phyloP scores from a whole-genome alignment of 2,329 filamentous ascomycete genomes.

The Emergomyces pasteurianus region DNA sequence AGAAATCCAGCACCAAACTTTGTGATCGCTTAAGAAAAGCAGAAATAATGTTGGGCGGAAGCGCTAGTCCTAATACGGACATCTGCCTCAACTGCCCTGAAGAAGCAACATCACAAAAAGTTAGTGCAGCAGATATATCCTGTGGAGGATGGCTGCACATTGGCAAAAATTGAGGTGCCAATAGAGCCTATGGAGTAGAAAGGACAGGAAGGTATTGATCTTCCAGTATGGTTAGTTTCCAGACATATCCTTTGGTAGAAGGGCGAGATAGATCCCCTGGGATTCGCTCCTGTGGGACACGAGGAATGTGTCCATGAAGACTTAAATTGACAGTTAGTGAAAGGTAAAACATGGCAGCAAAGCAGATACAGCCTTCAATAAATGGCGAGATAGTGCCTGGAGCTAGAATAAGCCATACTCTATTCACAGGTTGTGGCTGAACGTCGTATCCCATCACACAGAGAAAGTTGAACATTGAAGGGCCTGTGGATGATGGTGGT shows the following conservation, averaged over 20 bases:
- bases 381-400: background rate
- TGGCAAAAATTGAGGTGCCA: background rate
- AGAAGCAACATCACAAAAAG: background rate
- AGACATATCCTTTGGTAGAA: background rate
- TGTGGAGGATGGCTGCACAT: background rate
- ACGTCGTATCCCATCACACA: background rate
- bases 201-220: background rate
- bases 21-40: constrained; percentile 26
- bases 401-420: background rate
- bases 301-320: background rate
- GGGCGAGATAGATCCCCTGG: background rate
- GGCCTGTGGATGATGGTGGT: background rate
- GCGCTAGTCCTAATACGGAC: constrained; percentile 28
- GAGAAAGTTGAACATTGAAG: background rate
- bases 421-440: background rate
- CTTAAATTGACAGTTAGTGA: background rate
- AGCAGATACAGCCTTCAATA: background rate
- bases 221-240: background rate
- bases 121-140: background rate
- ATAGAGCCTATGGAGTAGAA: background rate
- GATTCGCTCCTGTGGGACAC: background rate
- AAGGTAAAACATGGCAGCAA: background rate
- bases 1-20: constrained; percentile 15
- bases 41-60: constrained; percentile 9
- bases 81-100: background rate